Evolutionary conservation across 2,329 filamentous ascomycete genomes (phyloP).

Genomic region (Emmonsiellopsis sp.): DNA sequence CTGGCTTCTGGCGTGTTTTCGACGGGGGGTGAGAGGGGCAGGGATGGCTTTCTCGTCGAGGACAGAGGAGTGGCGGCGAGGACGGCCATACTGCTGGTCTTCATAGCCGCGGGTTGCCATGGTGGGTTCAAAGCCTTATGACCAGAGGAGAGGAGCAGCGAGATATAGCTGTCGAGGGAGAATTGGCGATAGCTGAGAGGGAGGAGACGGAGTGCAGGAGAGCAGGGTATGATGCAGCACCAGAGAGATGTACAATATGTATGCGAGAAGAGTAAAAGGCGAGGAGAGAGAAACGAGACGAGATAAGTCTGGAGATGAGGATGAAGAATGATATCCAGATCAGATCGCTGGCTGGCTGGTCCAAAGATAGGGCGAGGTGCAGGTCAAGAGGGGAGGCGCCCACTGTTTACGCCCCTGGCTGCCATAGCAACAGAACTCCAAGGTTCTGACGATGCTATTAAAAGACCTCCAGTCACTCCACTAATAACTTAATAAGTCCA

Average conservation of each 20-base stretch:
- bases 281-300: not conserved
- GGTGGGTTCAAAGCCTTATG: conserved; percentile 2
- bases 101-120: conserved; percentile 12
- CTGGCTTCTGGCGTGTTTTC: conserved; percentile 43
- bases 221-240: conserved; percentile 9
- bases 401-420: conserved; percentile 26
- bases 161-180: not conserved
- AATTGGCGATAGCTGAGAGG: not conserved
- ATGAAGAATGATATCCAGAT: not conserved
- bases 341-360: not conserved
- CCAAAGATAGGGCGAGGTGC: conserved; percentile 8
- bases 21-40: conserved; percentile 32
- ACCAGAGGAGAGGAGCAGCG: not conserved
- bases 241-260: not conserved
- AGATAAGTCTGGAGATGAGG: not conserved
- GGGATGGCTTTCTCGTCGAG: conserved; percentile 28
- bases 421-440: conserved; percentile 26
- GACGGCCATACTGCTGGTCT: conserved; percentile 38
- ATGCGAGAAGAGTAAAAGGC: not conserved
- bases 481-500: too few species aligned
- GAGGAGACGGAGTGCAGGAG: conserved; percentile 11
- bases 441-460: not conserved
- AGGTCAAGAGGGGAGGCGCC: conserved; percentile 13
- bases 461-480: too few species aligned
- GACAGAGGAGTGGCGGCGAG: conserved; percentile 48